These are phyloP conservation scores for Cenchrus purpureus DNA, from an alignment of 176 grass and related monocot genomes.

Conservation along the genomic window DNA sequence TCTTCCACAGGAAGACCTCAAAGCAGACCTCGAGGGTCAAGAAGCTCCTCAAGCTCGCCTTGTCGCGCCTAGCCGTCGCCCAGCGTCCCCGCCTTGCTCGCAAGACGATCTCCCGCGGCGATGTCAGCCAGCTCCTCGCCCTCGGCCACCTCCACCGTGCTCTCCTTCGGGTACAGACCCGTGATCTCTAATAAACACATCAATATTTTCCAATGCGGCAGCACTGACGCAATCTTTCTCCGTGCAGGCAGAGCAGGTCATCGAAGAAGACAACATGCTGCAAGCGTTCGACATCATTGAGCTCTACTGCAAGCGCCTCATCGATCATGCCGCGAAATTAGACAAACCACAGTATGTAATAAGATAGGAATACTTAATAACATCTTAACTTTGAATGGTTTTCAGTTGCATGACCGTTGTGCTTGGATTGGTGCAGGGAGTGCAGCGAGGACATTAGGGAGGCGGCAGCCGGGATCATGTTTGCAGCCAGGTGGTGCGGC, in stretches of 20 bases:
- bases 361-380: too few species aligned
- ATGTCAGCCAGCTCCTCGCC: conserved; percentile 49
- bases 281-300: conserved; percentile 54
- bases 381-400: conserved; percentile 4
- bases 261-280: conserved; percentile 52
- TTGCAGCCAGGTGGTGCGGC: conserved; percentile 42
- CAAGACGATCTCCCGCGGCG: conserved; percentile 31
- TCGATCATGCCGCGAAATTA: conserved; percentile 6
- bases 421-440: conserved; percentile 1
- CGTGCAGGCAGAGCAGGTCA: conserved; percentile 44
- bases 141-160: conserved; percentile 43
- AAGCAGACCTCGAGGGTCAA: conserved; percentile 42
- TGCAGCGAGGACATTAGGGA: conserved; percentile 32
- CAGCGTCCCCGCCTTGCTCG: conserved; percentile 36
- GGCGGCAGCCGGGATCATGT: conserved; percentile 40
- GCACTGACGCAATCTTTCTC: background rate
- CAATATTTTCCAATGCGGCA: background rate
- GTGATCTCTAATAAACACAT: background rate
- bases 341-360: conserved; percentile 29
- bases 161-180: background rate
- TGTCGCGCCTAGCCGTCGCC: conserved; percentile 28
- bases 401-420: background rate
- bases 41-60: conserved; percentile 37
- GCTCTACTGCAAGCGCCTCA: conserved; percentile 50
- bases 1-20: conserved; percentile 35